Evolutionary conservation across 306 rosid genomes (phyloP).

Genomic region (Nissolia schottii): DNA sequence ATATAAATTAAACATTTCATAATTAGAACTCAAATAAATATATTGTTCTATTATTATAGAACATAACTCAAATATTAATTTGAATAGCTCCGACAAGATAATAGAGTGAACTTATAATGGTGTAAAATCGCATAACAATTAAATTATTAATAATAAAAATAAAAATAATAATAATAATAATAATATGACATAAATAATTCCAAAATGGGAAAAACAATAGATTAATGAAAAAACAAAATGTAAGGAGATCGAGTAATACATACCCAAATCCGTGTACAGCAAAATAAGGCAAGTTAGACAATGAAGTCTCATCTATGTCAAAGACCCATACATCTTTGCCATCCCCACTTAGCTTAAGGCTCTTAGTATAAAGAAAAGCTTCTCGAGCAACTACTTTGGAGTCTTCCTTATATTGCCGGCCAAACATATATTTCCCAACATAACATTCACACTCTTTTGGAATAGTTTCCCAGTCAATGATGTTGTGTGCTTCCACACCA

Average conservation of each 20-base stretch:
- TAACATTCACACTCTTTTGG: conserved; percentile 40
- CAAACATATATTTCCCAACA: conserved; percentile 41
- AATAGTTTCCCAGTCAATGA: conserved; percentile 32
- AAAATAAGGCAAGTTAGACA: conserved; percentile 43
- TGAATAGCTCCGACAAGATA: too few species aligned
- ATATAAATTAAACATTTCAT: too few species aligned
- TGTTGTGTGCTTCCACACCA: conserved; percentile 43
- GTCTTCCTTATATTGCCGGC: conserved; percentile 34
- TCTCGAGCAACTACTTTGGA: conserved; percentile 20
- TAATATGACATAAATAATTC: neutral
- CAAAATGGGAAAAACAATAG: neutral
- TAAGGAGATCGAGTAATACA: neutral
- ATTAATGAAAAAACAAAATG: neutral
- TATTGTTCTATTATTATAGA: too few species aligned
- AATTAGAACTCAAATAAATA: too few species aligned
- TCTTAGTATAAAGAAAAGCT: conserved; percentile 28
- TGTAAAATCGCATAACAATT: too few species aligned
- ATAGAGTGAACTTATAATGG: too few species aligned
- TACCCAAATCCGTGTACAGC: conserved; percentile 49
- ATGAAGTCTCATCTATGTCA: conserved; percentile 46
- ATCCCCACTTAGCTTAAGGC: conserved; percentile 21
- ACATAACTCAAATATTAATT: too few species aligned
- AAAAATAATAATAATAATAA: too few species aligned
- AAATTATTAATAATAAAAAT: too few species aligned
- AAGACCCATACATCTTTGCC: conserved; percentile 41